Evolutionary conservation across 1,284 basidiomycete genomes (phyloP).

Genomic region (Trichosporon coremiiforme): DNA sequence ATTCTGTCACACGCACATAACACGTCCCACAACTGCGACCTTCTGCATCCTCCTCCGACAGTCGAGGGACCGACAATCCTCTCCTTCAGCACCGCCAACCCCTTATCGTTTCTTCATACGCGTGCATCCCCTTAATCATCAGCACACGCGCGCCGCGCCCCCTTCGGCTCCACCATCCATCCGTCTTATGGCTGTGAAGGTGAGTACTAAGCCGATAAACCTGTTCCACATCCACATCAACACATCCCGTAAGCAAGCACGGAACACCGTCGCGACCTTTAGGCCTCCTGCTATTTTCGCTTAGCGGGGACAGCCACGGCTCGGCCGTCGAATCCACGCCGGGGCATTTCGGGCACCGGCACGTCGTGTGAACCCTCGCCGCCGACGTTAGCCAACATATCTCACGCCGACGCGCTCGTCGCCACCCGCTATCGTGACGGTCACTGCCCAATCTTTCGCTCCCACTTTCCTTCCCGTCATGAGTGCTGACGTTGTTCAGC

Average conservation of each 20-base stretch:
- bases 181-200: conserved; percentile 14
- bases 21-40: neutral
- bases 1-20: conserved; percentile 15
- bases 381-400: conserved; percentile 12
- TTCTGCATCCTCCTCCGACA: conserved; percentile 1
- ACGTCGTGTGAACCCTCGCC: conserved; percentile 26
- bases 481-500: neutral
- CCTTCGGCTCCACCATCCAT: conserved; percentile 16
- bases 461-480: neutral
- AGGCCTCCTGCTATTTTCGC: neutral
- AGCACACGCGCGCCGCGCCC: conserved; percentile 5
- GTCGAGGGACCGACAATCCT: neutral
- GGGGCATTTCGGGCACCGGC: conserved; percentile 6
- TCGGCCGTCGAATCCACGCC: conserved; percentile 10
- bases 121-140: conserved; percentile 16
- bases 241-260: neutral
- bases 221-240: conserved; percentile 2
- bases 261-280: neutral
- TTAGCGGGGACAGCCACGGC: conserved; percentile 16
- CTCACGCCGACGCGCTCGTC: neutral
- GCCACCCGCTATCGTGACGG: neutral
- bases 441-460: neutral
- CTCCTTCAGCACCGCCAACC: neutral
- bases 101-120: neutral
- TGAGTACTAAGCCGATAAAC: neutral